Conservation (phyloP, 2,329 filamentous ascomycete genomes). For the Pseudocercospora crystallina region DNA sequence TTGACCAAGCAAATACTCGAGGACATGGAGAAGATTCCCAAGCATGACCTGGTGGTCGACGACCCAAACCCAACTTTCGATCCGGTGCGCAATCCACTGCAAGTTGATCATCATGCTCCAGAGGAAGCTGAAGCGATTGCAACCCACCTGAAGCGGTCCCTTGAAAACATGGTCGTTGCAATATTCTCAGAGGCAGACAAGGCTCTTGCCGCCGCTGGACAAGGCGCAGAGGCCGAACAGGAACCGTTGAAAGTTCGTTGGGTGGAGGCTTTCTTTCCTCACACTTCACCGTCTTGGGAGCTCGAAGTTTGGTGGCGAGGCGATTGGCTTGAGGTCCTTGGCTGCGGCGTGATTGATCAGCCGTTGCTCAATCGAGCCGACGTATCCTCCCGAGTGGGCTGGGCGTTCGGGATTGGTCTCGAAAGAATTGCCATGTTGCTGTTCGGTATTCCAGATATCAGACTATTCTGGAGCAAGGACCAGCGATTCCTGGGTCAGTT, state of each 20-base stretch:
- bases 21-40: slow-evolving; percentile 70
- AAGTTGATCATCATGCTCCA: slow-evolving; percentile 66
- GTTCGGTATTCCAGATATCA: slow-evolving; percentile 93
- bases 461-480: slow-evolving; percentile 92
- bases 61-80: slow-evolving; percentile 80
- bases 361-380: slow-evolving; percentile 74
- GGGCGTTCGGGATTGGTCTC: slow-evolving; percentile 93
- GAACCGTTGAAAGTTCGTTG: slow-evolving; percentile 85
- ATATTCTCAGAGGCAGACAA: slow-evolving; percentile 78
- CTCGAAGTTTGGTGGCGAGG: slow-evolving; percentile 92
- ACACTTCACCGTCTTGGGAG: slow-evolving; percentile 94
- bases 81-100: slow-evolving; percentile 77
- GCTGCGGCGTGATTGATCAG: slow-evolving; percentile 88
- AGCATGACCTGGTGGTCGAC: slow-evolving; percentile 73
- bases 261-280: slow-evolving; percentile 97
- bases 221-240: slow-evolving; percentile 37
- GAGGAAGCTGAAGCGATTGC: slow-evolving; percentile 81
- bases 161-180: slow-evolving; percentile 86
- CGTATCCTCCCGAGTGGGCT: slow-evolving; percentile 74
- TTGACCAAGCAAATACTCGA: slow-evolving; percentile 65
- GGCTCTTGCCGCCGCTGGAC: slow-evolving; percentile 54
- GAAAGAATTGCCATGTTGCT: slow-evolving; percentile 97
- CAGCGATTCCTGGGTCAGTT: slow-evolving; percentile 86
- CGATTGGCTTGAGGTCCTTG: slow-evolving; percentile 93
- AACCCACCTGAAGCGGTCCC: slow-evolving; percentile 80